These are phyloP conservation scores for Blastocystis sp. DNA, from an alignment of 352 stramenopile species.

Conservation along the genomic window DNA sequence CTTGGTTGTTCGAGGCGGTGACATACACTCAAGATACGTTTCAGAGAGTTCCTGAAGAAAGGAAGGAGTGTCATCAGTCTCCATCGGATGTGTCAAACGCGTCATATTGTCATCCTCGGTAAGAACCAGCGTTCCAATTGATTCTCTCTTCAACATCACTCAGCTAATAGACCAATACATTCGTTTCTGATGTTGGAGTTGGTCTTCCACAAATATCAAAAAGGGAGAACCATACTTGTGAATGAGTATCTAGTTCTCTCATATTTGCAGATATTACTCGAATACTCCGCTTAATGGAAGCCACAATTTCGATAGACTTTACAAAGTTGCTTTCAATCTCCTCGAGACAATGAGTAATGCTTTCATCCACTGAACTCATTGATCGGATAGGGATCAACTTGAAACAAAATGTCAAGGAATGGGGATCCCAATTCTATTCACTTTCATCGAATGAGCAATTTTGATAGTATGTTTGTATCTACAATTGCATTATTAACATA, in stretches of 20 bases:
- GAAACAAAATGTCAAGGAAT: neutral
- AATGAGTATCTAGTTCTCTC: constrained; percentile 22
- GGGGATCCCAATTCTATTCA: neutral
- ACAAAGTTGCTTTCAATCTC: constrained; percentile 54
- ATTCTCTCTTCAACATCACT: constrained; percentile 5
- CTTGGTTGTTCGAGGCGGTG: constrained; percentile 16
- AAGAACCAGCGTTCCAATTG: constrained; percentile 28
- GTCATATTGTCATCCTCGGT: constrained; percentile 22
- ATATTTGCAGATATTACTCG: constrained; percentile 24
- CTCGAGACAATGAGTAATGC: constrained; percentile 41
- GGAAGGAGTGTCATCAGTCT: neutral
- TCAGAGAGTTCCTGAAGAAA: constrained; percentile 17
- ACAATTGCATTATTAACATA: neutral
- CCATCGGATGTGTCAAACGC: neutral
- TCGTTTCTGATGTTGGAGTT: too few relatives aligned
- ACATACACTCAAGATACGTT: constrained; percentile 44
- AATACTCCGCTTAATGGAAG: constrained; percentile 7
- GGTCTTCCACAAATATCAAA: constrained; percentile 18
- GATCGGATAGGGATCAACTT: neutral
- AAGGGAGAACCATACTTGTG: constrained; percentile 16
- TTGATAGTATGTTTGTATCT: neutral
- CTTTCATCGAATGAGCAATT: neutral
- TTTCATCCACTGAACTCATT: constrained; percentile 52
- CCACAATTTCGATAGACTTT: constrained; percentile 49
- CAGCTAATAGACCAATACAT: neutral